A percentile compares a stretch with the other conserved stretches of the same genome.
These are phyloP conservation scores for Aristolochia californica DNA, from an alignment of 164 flowering plant genomes.

Conservation along the genomic window DNA sequence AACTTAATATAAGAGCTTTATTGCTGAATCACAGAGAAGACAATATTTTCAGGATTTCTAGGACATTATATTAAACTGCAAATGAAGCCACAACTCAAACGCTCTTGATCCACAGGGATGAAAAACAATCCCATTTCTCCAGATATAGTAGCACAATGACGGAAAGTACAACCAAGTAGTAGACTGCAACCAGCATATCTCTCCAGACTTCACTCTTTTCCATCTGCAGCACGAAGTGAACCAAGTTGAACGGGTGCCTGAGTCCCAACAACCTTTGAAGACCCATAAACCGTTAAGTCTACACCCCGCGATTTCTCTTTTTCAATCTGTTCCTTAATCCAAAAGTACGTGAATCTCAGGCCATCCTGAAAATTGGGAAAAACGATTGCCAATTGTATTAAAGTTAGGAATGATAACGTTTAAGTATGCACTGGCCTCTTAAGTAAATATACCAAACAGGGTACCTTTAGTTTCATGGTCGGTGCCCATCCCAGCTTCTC, in stretches of 20 bases:
- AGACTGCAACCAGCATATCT: no score
- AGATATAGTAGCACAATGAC: no score
- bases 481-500: slow-evolving; percentile 99
- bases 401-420: neutral
- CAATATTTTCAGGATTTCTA: no score
- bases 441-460: neutral
- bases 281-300: slow-evolving; percentile 63
- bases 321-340: slow-evolving; percentile 93
- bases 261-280: slow-evolving; percentile 93
- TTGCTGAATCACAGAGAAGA: no score
- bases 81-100: no score
- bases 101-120: no score
- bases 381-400: neutral
- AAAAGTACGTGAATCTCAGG: slow-evolving; percentile 78
- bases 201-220: slow-evolving; percentile 59
- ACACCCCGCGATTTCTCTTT: slow-evolving; percentile 71
- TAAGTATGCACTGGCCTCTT: neutral
- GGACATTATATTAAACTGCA: no score
- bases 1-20: no score
- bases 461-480: slow-evolving; percentile 82
- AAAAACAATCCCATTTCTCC: no score
- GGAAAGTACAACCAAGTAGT: no score
- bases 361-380: slow-evolving; percentile 58
- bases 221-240: slow-evolving; percentile 95
- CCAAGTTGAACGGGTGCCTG: slow-evolving; percentile 97